phyloP scores from a whole-genome alignment of 805 yeast genomes.

The Ogataea wickerhamii region DNA sequence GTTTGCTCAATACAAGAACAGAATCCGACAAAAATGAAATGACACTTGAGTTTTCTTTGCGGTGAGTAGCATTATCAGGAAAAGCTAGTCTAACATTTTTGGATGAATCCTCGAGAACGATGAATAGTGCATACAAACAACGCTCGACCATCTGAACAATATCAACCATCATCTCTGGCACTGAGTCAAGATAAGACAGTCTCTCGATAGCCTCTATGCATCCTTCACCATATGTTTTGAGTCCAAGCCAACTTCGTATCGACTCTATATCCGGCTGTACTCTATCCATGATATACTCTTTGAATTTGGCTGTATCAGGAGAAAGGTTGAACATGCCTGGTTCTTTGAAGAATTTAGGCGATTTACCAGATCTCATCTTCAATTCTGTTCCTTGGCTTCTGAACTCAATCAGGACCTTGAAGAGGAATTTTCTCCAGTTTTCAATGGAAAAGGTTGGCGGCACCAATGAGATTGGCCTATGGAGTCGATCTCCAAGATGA shows the following conservation, averaged over 20 bases:
- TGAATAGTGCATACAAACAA: constrained; percentile 21
- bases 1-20: constrained; percentile 14
- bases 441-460: constrained; percentile 25
- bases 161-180: constrained; percentile 22
- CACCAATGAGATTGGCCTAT: constrained; percentile 15
- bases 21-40: constrained; percentile 20
- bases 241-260: constrained; percentile 19
- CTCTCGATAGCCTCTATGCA: constrained; percentile 24
- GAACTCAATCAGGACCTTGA: constrained; percentile 19
- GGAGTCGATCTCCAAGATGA: constrained; percentile 1
- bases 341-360: constrained; percentile 4
- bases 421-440: constrained; percentile 22
- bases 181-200: constrained; percentile 15
- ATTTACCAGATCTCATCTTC: constrained; percentile 15
- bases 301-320: constrained; percentile 6
- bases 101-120: constrained; percentile 15
- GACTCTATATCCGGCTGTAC: constrained; percentile 23
- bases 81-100: constrained; percentile 11
- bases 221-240: constrained; percentile 25
- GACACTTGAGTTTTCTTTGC: constrained; percentile 8
- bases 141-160: constrained; percentile 24
- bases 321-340: neutral
- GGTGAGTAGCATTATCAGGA: constrained; percentile 7
- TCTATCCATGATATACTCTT: constrained; percentile 11
- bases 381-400: constrained; percentile 4